A percentile compares a stretch with the other conserved stretches of the same genome.
Conservation (phyloP, 768 basidiomycete species). For the Calocybe gangraenosa region DNA sequence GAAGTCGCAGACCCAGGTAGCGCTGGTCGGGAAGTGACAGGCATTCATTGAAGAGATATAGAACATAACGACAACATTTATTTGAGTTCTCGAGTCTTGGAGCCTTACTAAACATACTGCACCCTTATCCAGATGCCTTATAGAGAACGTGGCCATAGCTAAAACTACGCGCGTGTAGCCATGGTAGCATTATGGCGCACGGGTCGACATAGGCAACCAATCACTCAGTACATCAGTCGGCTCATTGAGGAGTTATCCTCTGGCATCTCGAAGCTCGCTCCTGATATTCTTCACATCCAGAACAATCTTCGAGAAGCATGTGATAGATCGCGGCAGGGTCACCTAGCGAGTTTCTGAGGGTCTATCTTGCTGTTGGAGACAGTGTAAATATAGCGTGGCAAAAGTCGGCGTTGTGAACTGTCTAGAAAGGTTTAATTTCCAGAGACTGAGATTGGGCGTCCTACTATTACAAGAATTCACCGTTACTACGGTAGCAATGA, state of each 20-base stretch:
- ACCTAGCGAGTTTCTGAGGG: conserved; percentile 96
- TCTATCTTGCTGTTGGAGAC: conserved; percentile 72
- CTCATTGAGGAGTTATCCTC: conserved; percentile 65
- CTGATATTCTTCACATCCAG: too few species aligned
- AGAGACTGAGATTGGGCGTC: too few species aligned
- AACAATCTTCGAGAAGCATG: conserved; percentile 66
- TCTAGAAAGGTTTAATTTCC: too few species aligned
- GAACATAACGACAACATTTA: too few species aligned
- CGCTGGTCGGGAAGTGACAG: too few species aligned
- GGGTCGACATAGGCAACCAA: conserved; percentile 61
- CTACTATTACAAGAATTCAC: too few species aligned
- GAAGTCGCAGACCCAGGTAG: too few species aligned
- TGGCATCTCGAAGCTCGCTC: conserved; percentile 59
- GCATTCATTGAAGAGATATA: too few species aligned
- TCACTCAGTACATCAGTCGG: conserved; percentile 68
- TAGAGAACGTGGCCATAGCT: conserved; percentile 98
- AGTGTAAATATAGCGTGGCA: conserved; percentile 66
- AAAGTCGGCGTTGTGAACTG: conserved; percentile 40
- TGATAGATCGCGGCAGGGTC: conserved; percentile 73
- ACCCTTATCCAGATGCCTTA: conserved; percentile 89
- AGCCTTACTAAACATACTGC: too few species aligned
- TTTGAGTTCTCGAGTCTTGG: too few species aligned
- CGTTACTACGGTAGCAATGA: too few species aligned
- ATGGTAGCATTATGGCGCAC: conserved; percentile 85
- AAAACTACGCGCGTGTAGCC: conserved; percentile 97